A percentile compares a stretch with the other conserved stretches of the same genome.
Conservation (phyloP, 805 yeast species). For the Blastobotrys peoriensis region DNA sequence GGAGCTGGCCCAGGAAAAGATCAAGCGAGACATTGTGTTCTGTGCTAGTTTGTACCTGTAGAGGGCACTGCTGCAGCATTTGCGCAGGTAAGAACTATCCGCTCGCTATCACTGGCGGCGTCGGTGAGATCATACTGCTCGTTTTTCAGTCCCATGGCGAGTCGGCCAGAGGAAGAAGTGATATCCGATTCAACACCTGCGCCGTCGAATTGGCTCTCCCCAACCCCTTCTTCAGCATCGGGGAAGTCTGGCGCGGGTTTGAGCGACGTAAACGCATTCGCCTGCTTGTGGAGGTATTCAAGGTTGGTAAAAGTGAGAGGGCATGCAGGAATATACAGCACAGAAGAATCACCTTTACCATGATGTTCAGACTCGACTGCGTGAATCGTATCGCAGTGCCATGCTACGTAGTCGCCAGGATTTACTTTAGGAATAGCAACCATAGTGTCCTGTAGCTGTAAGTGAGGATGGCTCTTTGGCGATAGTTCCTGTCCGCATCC, state of each 20-base stretch:
- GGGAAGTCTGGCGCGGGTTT: slow-evolving; percentile 27
- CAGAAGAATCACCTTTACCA: slow-evolving; percentile 35
- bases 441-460: slow-evolving; percentile 30
- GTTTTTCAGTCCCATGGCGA: slow-evolving; percentile 5
- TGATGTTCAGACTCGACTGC: slow-evolving; percentile 35
- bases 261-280: slow-evolving; percentile 15
- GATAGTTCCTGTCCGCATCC: slow-evolving; percentile 34
- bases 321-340: slow-evolving; percentile 34
- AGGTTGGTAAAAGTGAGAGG: slow-evolving; percentile 28
- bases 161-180: background rate
- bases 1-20: slow-evolving; percentile 87
- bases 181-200: slow-evolving; percentile 4
- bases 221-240: slow-evolving; percentile 8
- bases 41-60: slow-evolving; percentile 89
- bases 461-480: slow-evolving; percentile 32
- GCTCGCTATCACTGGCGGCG: background rate
- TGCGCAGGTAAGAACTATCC: background rate
- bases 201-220: slow-evolving; percentile 10
- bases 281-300: slow-evolving; percentile 16
- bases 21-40: slow-evolving; percentile 94
- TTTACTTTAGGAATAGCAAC: slow-evolving; percentile 35
- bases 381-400: slow-evolving; percentile 41
- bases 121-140: background rate
- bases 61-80: too few relatives aligned
- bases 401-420: slow-evolving; percentile 39